Conservation (phyloP, 148 eudicot genomes). For the Gaultheria prostrata region DNA sequence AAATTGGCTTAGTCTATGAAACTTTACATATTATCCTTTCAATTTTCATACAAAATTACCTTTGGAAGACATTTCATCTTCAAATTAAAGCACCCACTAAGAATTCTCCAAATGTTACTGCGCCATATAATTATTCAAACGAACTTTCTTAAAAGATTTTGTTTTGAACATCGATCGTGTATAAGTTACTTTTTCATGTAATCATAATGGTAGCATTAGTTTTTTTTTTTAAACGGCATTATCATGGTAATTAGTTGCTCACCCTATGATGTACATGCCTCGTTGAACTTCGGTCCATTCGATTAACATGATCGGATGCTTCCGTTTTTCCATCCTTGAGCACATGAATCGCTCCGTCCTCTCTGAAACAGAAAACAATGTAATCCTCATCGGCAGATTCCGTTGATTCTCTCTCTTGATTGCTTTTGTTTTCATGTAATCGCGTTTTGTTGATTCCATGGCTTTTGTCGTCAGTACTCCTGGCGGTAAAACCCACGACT, state of each 20-base stretch:
- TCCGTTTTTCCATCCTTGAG: conserved; percentile 38
- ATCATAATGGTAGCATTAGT: no score
- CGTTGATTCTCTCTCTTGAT: not conserved
- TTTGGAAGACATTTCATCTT: not conserved
- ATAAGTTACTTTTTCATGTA: not conserved
- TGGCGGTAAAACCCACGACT: not conserved
- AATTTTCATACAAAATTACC: not conserved
- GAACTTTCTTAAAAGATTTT: not conserved
- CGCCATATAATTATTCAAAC: not conserved
- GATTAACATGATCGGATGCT: not conserved
- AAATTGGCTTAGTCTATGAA: not conserved
- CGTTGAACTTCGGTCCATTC: conserved; percentile 5
- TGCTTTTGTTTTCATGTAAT: not conserved
- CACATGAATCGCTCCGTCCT: conserved; percentile 64
- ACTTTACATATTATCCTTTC: not conserved
- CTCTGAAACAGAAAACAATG: conserved; percentile 70
- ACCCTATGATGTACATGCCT: conserved; percentile 34
- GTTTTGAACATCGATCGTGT: not conserved
- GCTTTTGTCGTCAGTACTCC: not conserved
- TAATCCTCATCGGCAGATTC: conserved; percentile 45
- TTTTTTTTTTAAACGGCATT: not conserved
- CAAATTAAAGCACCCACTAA: no score
- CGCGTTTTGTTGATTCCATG: not conserved
- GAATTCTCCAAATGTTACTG: not conserved
- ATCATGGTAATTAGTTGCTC: not conserved